Conservation (phyloP, 2,329 filamentous ascomycete genomes). For the Penicillium polonicum region DNA sequence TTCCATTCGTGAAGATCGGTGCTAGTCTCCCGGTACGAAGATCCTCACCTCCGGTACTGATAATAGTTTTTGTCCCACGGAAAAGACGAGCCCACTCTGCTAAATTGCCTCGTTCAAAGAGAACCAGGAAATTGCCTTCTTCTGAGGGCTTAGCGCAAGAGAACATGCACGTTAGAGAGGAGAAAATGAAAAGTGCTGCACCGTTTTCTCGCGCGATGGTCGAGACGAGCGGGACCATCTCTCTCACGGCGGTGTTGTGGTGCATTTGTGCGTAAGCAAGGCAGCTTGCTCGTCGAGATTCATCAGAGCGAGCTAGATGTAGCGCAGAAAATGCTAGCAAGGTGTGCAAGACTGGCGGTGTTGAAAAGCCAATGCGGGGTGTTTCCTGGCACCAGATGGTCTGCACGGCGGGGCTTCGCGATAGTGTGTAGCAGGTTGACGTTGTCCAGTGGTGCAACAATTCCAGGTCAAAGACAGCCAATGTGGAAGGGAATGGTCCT, state of each 20-base stretch:
- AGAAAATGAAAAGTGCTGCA: conserved; percentile 42
- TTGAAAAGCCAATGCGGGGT: conserved; percentile 48
- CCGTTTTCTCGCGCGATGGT: conserved; percentile 36
- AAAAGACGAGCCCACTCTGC: conserved; percentile 43
- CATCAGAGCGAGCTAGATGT: conserved; percentile 48
- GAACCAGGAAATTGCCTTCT: conserved; percentile 36
- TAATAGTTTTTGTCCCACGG: conserved; percentile 37
- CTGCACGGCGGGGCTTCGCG: too few species aligned
- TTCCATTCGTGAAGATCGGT: conserved; percentile 18
- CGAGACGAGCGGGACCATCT: conserved; percentile 36
- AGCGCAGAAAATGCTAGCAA: conserved; percentile 51
- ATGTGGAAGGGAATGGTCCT: conserved; percentile 1
- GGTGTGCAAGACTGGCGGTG: conserved; percentile 51
- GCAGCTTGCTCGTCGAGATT: conserved; percentile 42
- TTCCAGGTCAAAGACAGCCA: conserved; percentile 48
- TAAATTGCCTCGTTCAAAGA: conserved; percentile 34
- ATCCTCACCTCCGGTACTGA: conserved; percentile 27
- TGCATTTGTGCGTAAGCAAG: conserved; percentile 40
- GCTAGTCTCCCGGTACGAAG: conserved; percentile 15
- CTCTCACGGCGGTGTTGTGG: conserved; percentile 34
- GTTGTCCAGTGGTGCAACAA: conserved; percentile 55
- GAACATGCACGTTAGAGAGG: conserved; percentile 40
- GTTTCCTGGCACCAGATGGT: conserved; percentile 30
- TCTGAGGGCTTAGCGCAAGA: conserved; percentile 38
- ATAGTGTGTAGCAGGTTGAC: conserved; percentile 18